Evolutionary conservation across 768 basidiomycete species (phyloP).

Genomic region (Podaxis sp.): DNA sequence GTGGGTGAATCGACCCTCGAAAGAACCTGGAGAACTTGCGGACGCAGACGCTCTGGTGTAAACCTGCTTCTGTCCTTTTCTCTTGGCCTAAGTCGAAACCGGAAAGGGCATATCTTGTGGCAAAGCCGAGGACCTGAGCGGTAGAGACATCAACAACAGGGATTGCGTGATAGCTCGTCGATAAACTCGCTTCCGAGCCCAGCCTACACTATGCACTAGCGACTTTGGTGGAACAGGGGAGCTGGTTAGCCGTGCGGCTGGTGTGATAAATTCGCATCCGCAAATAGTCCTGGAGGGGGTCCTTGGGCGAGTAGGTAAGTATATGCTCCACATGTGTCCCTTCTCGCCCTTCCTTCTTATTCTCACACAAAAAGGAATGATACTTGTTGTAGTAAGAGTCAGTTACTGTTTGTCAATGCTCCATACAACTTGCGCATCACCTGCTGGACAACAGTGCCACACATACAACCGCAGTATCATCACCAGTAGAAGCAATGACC

Average conservation of each 20-base stretch:
- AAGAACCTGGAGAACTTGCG: conserved; percentile 26
- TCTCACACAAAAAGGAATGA: not conserved
- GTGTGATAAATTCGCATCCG: conserved; percentile 74
- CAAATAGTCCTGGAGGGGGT: conserved; percentile 68
- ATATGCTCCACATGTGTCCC: too few relatives aligned
- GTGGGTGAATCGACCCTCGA: conserved; percentile 18
- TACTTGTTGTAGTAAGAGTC: conserved; percentile 60
- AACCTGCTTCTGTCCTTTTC: conserved; percentile 44
- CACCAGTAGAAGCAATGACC: conserved; percentile 47
- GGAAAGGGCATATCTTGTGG: not conserved
- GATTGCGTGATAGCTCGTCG: conserved; percentile 37
- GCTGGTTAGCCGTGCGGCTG: conserved; percentile 30
- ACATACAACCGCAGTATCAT: conserved; percentile 38
- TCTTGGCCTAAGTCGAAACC: conserved; percentile 37
- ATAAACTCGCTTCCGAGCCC: conserved; percentile 6
- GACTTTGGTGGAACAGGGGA: not conserved
- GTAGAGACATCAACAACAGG: conserved; percentile 53
- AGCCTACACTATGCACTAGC: not conserved
- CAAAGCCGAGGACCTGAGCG: conserved; percentile 31
- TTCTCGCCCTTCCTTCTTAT: not conserved
- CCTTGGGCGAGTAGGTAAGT: conserved; percentile 48
- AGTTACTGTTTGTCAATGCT: conserved; percentile 74
- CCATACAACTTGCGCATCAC: conserved; percentile 57
- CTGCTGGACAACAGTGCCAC: conserved; percentile 56
- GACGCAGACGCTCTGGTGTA: conserved; percentile 48